Base-by-base conservation (phyloP, 495 filamentous ascomycete species). In the Hypoxylon subgilvum region DNA sequence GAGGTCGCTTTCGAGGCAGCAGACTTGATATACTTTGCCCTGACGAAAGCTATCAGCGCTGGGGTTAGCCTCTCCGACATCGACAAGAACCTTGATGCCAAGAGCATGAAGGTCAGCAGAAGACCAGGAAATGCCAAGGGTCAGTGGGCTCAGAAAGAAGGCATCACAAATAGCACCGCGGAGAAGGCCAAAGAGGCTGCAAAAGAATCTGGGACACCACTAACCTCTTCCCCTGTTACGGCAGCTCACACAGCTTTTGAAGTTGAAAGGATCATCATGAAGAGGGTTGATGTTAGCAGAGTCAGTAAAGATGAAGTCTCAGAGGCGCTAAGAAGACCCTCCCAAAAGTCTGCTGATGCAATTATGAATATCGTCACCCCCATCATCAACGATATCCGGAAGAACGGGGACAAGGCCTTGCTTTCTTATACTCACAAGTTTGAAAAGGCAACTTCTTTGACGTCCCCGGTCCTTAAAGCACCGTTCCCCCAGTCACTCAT, bases 341-440 rank as follows among this genome's bases (percentile, higher is more conserved):
- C 94, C 1, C 94, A 98, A 68, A 90, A 88, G 65, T 95, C 92
- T 16, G 87, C 88, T 18, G 93, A 97, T 18, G 82, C 85, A 18
- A 96, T 97, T 60, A 89, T 96, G 76, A 84, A 82, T 39, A 90
- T 97, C 45, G 90, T 96, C 19, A 86, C 83, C 12, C 94, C 94
- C 2, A 98, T 98, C 62, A 88, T 98, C 59, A 83, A 90, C 34
- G 90, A 90, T 54, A 85, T 98, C 40, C 87, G 85, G 16, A 75
- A 83, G 16, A 81, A 86, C 35, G 95, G 94, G 19, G 94, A 98
- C 72, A 85, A 87, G 58, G 94, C 88, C 1, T 79, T 98, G 10
- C 82, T 97, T 40, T 86, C 86, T 47, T 97, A 96, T 67, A 97
- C 94, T 0, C 90, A 96, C 81, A 93, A 94, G 75, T 98, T 98